Percentiles rank a stretch among this genome's conserved stretches.
Evolutionary conservation across 768 basidiomycete species (phyloP).

Genomic region (Russula abietina): DNA sequence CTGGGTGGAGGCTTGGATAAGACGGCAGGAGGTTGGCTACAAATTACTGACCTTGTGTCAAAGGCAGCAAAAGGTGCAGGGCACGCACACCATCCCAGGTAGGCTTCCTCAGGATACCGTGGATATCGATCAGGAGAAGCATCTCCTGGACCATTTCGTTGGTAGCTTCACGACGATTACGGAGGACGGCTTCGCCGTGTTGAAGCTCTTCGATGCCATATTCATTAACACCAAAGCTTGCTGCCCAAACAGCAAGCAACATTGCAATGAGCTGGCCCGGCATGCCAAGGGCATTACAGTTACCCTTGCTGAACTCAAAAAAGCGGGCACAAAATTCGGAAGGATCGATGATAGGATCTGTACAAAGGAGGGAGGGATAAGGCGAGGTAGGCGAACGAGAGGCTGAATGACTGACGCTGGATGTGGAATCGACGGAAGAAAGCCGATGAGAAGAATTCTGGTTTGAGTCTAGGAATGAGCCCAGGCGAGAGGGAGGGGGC

Average conservation of each 20-base stretch:
- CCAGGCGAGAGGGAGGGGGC: constrained; percentile 40
- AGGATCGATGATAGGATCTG: constrained; percentile 84
- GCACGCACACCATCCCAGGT: constrained; percentile 83
- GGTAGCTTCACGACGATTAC: constrained; percentile 47
- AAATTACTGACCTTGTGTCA: constrained; percentile 66
- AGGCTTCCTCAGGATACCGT: constrained; percentile 72
- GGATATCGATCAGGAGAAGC: constrained; percentile 71
- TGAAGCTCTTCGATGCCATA: constrained; percentile 51
- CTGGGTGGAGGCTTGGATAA: constrained; percentile 29
- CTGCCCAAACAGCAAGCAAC: constrained; percentile 82
- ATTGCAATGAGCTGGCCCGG: constrained; percentile 74
- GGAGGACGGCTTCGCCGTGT: constrained; percentile 33
- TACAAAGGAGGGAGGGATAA: not conserved
- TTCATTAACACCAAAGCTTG: constrained; percentile 83
- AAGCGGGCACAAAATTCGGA: constrained; percentile 74
- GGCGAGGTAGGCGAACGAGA: not conserved
- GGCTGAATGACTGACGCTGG: constrained; percentile 50
- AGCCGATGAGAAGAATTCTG: constrained; percentile 74
- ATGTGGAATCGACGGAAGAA: constrained; percentile 83
- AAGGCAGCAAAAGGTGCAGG: constrained; percentile 70
- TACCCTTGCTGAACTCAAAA: constrained; percentile 55
- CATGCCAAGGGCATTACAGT: constrained; percentile 50
- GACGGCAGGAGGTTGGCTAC: not conserved
- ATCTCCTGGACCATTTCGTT: constrained; percentile 72
- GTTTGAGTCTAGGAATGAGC: constrained; percentile 64